Evolutionary conservation across 139 green algal genomes (phyloP), one percentile per base, ranked within the genome.

Genomic region (Chlorella sp.): DNA sequence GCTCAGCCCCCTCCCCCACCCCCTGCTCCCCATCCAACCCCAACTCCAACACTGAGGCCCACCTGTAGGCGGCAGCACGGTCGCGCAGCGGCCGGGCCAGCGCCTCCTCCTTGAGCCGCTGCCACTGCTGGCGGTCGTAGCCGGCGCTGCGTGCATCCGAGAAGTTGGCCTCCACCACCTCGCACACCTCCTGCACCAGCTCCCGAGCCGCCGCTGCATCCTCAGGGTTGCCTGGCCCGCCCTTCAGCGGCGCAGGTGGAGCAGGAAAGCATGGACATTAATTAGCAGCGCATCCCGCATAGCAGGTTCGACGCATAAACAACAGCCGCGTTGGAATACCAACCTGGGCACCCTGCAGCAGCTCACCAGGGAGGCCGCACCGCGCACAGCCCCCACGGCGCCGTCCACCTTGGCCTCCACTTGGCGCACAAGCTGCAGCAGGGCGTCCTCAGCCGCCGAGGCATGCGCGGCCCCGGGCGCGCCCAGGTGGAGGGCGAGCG

Each of bases 151-250:
- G 80, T 4, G 90, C 93, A 73, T 94, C 91, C 67, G 88, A n/a
- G 84, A 98, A 99, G 83, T 95, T 94, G 17, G 87, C 65, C 71
- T 95, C 90, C 5, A 99, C 93, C 26, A 98, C 89, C 41, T 92
- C 81, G 80, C 89, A 93, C 39, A 94, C 78, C 63, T 83, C 78
- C 6, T 39, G 21, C 2, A 83, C 41, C 25, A 83, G 39, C 41
- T 74, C 34, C 2, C 78, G 78, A 65, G 28, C 78, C 18, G 25
- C 62, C 1, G 39, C 63, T 5, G 78, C 78, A 26, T 75, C 78
- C 5, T 30, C 63, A 38, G 63, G 63, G 64, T 9, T 41, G 64
- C n/a, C 30, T 32, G 17, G 64, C 34, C 30, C 18, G 30, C 30
- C n/a, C 30, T 71, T 30, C 28, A 25, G 5, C 25, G 30, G 64